A percentile compares a stretch with the other conserved stretches of the same genome.
Evolutionary conservation across 495 filamentous ascomycete genomes (phyloP).

Genomic region (Pseudoneurospora amorphoporcata): DNA sequence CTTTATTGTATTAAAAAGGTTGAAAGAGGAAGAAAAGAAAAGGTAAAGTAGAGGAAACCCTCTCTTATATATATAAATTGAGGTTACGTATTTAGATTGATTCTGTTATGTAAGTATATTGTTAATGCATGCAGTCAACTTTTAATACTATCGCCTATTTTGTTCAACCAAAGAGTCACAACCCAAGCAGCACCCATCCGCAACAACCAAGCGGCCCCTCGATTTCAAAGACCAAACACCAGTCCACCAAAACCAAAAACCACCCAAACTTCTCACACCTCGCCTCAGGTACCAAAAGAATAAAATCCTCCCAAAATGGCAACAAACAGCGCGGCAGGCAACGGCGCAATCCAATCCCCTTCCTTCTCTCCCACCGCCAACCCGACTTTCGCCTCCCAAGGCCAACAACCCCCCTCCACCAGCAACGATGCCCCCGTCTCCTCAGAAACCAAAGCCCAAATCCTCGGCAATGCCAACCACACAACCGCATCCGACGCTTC

Average conservation of each 20-base stretch:
- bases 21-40: too few species aligned
- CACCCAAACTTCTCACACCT: not conserved
- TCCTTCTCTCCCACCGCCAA: slow-evolving; percentile 3
- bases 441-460: slow-evolving; percentile 9
- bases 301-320: slow-evolving; percentile 14
- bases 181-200: not conserved
- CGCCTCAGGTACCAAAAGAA: not conserved
- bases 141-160: too few species aligned
- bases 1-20: too few species aligned
- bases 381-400: slow-evolving; percentile 15
- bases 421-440: slow-evolving; percentile 2
- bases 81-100: too few species aligned
- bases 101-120: too few species aligned
- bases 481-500: not conserved
- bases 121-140: too few species aligned
- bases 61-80: too few species aligned
- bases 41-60: too few species aligned
- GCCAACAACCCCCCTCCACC: slow-evolving; percentile 2
- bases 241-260: not conserved
- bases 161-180: not conserved
- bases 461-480: not conserved
- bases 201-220: not conserved
- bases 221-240: not conserved
- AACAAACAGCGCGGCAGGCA: slow-evolving; percentile 19
- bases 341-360: not conserved